Evolutionary conservation across 1,139 yeast species (phyloP).

Genomic region (Lodderomyces beijingensis): DNA sequence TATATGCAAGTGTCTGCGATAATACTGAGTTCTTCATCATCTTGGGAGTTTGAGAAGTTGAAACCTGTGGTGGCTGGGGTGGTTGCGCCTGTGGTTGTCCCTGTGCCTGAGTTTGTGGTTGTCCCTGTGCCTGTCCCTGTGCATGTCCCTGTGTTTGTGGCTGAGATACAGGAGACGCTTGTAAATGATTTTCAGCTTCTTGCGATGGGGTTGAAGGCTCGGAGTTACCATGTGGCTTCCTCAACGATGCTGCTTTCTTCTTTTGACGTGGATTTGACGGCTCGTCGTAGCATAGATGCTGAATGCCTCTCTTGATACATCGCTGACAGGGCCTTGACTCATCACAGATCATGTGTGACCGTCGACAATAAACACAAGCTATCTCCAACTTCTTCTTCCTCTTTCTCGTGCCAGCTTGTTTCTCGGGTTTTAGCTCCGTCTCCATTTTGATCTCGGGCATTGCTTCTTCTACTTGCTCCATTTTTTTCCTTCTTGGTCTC

Average conservation of each 20-base stretch:
- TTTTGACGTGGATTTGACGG: slow-evolving; percentile 45
- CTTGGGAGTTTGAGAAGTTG: slow-evolving; percentile 10
- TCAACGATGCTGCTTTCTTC: slow-evolving; percentile 34
- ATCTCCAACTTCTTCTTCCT: slow-evolving; percentile 53
- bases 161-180: slow-evolving; percentile 7
- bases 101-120: slow-evolving; percentile 1
- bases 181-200: slow-evolving; percentile 8
- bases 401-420: slow-evolving; percentile 4
- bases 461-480: too few relatives aligned
- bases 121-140: slow-evolving; percentile 2
- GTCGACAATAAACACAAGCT: slow-evolving; percentile 88
- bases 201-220: neutral
- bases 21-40: slow-evolving; percentile 27
- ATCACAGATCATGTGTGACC: slow-evolving; percentile 95
- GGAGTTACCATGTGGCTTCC: slow-evolving; percentile 7
- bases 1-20: slow-evolving; percentile 44
- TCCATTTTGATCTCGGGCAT: slow-evolving; percentile 1
- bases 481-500: too few relatives aligned
- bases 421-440: slow-evolving; percentile 3
- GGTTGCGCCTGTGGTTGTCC: slow-evolving; percentile 7
- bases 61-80: slow-evolving; percentile 6
- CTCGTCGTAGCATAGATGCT: slow-evolving; percentile 85
- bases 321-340: slow-evolving; percentile 81
- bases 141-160: slow-evolving; percentile 1
- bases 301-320: slow-evolving; percentile 83